Evolutionary conservation across 257 asterid species (phyloP).

Genomic region (Cynanchum wilfordii): DNA sequence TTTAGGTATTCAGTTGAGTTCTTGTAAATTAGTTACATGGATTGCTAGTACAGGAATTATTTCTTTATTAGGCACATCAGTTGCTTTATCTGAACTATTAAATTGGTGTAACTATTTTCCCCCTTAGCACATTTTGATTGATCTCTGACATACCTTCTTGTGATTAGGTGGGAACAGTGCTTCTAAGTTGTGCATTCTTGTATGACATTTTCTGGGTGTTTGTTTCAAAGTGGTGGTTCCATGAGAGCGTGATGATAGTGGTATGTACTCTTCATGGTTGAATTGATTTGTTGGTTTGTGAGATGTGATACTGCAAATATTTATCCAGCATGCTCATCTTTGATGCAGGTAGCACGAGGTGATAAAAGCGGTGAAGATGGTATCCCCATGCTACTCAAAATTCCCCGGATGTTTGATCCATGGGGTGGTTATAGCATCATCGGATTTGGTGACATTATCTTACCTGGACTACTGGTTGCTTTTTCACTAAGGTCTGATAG

Average conservation of each 20-base stretch:
- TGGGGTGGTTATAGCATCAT: conserved; percentile 29
- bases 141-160: conserved; percentile 18
- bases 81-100: not conserved
- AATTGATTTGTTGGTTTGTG: not conserved
- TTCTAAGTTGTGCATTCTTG: conserved; percentile 81
- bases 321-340: conserved; percentile 40
- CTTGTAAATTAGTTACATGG: not conserved
- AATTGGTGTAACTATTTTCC: not conserved
- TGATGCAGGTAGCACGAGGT: conserved; percentile 21
- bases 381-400: conserved; percentile 23
- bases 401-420: conserved; percentile 28
- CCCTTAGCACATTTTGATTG: not conserved
- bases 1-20: not conserved
- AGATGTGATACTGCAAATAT: conserved; percentile 7
- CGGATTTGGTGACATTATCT: conserved; percentile 27
- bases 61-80: not conserved
- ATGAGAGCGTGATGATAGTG: conserved; percentile 98
- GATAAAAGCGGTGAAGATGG: conserved; percentile 30
- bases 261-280: conserved; percentile 35
- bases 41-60: not conserved
- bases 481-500: conserved; percentile 27
- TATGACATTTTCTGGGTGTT: conserved; percentile 98
- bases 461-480: conserved; percentile 24
- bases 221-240: conserved; percentile 79
- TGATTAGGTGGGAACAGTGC: conserved; percentile 91